These are phyloP conservation scores for Fusarium sp. DNA, from an alignment of 2,329 filamentous ascomycete genomes.

Conservation along the genomic window DNA sequence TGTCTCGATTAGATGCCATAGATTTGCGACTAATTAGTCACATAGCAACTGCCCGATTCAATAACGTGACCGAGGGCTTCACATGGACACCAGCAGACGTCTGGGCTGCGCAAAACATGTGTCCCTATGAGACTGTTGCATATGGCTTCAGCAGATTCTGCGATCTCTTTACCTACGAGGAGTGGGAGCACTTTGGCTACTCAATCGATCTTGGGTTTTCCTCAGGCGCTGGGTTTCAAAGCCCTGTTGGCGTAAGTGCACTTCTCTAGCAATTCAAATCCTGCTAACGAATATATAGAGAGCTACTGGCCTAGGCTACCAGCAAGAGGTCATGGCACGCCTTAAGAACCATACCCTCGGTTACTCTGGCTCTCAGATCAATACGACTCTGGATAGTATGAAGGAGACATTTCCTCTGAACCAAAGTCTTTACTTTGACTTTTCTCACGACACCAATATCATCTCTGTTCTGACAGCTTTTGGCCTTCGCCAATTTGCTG, in stretches of 20 bases:
- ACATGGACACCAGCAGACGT: conserved; percentile 74
- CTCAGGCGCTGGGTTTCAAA: conserved; percentile 71
- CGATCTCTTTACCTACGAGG: conserved; percentile 78
- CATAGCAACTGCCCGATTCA: conserved; percentile 70
- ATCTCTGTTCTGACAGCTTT: conserved; percentile 78
- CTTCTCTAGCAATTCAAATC: neutral
- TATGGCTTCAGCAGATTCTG: conserved; percentile 82
- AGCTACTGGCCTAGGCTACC: conserved; percentile 79
- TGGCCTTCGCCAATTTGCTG: conserved; percentile 76
- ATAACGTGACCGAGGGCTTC: conserved; percentile 65
- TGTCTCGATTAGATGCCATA: neutral
- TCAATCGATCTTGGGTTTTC: conserved; percentile 75
- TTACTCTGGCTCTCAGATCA: conserved; percentile 71
- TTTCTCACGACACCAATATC: conserved; percentile 82
- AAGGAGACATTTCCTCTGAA: conserved; percentile 78
- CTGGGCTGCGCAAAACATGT: conserved; percentile 77
- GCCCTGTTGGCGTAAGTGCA: conserved; percentile 68
- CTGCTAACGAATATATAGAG: conserved; percentile 54
- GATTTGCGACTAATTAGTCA: neutral
- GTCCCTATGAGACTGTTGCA: conserved; percentile 82
- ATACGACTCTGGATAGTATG: conserved; percentile 77
- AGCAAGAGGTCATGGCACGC: conserved; percentile 78
- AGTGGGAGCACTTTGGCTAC: conserved; percentile 81
- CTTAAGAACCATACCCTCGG: conserved; percentile 74
- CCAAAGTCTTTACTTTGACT: conserved; percentile 81